These are phyloP conservation scores for Mycosphaerella arachidis DNA, from an alignment of 2,329 filamentous ascomycete species.

Conservation along the genomic window DNA sequence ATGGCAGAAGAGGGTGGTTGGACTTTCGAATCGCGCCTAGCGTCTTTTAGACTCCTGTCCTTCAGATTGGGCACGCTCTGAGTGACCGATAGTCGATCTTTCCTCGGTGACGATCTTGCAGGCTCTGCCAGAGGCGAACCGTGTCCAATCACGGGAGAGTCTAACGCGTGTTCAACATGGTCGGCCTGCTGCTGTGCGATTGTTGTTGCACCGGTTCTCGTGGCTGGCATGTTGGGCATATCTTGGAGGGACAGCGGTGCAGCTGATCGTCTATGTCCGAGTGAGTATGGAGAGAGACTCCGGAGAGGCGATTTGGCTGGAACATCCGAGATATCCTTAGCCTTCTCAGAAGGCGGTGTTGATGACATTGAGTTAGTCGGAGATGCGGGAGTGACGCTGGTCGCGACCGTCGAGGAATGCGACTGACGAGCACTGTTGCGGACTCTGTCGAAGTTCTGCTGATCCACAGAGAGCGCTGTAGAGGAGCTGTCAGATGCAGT, in stretches of 20 bases:
- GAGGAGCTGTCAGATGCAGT: slow-evolving; percentile 25
- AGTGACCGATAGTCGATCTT: slow-evolving; percentile 5
- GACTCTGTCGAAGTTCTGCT: slow-evolving; percentile 26
- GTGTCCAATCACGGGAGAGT: slow-evolving; percentile 12
- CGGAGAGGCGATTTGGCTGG: slow-evolving; percentile 17
- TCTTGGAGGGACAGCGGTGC: slow-evolving; percentile 13
- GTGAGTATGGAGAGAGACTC: slow-evolving; percentile 23
- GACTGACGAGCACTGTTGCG: slow-evolving; percentile 31
- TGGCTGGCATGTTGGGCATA: neutral
- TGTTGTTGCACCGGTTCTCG: neutral
- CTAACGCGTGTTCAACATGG: slow-evolving; percentile 6
- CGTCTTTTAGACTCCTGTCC: neutral
- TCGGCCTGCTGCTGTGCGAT: neutral
- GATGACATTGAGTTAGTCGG: slow-evolving; percentile 28
- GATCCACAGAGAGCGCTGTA: slow-evolving; percentile 23
- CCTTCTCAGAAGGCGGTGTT: slow-evolving; percentile 21
- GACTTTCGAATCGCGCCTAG: neutral
- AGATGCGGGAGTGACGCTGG: slow-evolving; percentile 21
- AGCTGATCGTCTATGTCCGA: slow-evolving; percentile 24
- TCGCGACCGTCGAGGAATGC: slow-evolving; percentile 25
- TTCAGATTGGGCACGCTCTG: slow-evolving; percentile 17
- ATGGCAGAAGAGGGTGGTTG: slow-evolving; percentile 1
- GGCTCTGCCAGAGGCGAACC: neutral
- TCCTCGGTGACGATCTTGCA: neutral
- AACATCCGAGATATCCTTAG: slow-evolving; percentile 16